Evolutionary conservation across 768 basidiomycete genomes (phyloP), one percentile per base, ranked within the genome.

Genomic region (Calocera viscosa): DNA sequence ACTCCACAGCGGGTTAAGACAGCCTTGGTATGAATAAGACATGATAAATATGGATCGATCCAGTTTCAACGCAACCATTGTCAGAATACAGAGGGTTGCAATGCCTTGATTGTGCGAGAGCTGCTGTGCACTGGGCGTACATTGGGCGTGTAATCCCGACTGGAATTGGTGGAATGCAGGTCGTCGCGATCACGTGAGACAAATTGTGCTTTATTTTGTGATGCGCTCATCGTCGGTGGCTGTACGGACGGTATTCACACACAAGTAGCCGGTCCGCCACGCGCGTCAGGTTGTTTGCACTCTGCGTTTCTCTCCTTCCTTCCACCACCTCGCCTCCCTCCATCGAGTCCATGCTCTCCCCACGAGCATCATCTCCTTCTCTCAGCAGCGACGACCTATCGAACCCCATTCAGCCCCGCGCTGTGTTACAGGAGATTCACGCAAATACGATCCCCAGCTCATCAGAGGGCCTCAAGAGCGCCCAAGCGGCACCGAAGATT

Each of bases 181-280:
- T 47, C 14, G 53, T 28, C 53, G 53, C 53, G 53, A 60, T 60
- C 53, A 60, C 53, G 53, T 60, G 53, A 60, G 53, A 32, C 16
- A 60, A 28, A 26, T 32, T 28, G 26, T 60, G 53, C 53, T 60
- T 60, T 60, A 60, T 60, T 60, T 60, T 60, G 11, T 26, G 53
- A 60, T 60, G 53, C 53, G 53, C 53, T 60, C 53, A 60, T 60
- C 8, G 53, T 32, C 5, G 53, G 53, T 60, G 53, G 53, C 53
- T 60, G 53, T 60, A 60, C 53, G 26, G 53, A 14, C 10, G 49
- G 30, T 28, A 2, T 28, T 32, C 53, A 2, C 53, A 26, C 24
- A 60, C 30, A 28, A 26, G 53, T 60, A 60, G 53, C 53, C 30
- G 53, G 26, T 60, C 53, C 30, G 26, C 30, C 53, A 60, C 53